Conservation (phyloP, 208 protist species). For the Acanthamoeba rhysodes region DNA sequence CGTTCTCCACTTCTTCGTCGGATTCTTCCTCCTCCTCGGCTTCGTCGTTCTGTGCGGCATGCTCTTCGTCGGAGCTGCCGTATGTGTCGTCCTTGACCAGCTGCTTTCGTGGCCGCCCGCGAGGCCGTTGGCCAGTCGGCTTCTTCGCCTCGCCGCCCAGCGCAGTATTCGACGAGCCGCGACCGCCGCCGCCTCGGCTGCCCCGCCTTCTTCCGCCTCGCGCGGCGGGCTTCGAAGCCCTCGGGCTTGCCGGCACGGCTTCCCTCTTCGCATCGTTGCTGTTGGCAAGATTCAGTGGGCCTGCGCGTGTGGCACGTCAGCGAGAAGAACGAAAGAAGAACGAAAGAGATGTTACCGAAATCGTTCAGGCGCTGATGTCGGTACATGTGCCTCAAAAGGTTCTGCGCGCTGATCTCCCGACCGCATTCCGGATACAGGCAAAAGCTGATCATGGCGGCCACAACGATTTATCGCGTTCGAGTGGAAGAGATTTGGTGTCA, state of each 20-base stretch:
- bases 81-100: neutral
- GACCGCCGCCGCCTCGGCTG: neutral
- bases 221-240: neutral
- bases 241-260: neutral
- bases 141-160: neutral
- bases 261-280: neutral
- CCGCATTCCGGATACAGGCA: conserved; percentile 54
- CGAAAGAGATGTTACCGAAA: neutral
- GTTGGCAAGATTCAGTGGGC: neutral
- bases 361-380: conserved; percentile 29
- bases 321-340: neutral
- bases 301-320: neutral
- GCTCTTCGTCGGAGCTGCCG: neutral
- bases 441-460: neutral
- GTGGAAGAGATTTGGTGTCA: too few species aligned
- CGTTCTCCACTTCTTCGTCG: neutral
- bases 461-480: too few species aligned
- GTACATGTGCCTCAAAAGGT: conserved; percentile 46
- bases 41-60: neutral
- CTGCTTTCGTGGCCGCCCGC: neutral
- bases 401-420: conserved; percentile 22
- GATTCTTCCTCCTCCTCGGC: neutral
- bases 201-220: neutral
- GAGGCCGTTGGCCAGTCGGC: neutral
- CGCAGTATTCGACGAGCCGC: neutral